These are phyloP conservation scores for Xerocomellus amylosporus DNA, from an alignment of 768 basidiomycete genomes.

Conservation along the genomic window DNA sequence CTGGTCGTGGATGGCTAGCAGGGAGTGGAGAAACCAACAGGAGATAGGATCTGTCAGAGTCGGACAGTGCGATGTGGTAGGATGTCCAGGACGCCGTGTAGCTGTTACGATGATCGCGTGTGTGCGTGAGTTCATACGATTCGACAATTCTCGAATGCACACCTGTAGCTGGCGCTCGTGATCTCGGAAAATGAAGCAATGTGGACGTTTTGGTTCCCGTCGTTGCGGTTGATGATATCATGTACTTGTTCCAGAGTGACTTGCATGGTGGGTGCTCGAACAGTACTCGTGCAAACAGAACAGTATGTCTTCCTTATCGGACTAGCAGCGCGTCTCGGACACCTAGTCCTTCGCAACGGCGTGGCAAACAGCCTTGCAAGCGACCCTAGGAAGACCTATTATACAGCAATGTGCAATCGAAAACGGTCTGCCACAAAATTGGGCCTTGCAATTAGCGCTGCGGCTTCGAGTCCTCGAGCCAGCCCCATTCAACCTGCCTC, in stretches of 20 bases:
- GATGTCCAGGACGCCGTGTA: slow-evolving; percentile 26
- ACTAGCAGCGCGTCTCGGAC: too few relatives aligned
- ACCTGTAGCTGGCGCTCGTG: slow-evolving; percentile 33
- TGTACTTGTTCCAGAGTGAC: slow-evolving; percentile 31
- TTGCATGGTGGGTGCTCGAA: slow-evolving; percentile 5
- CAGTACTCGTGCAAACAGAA: too few relatives aligned
- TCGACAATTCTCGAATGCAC: background rate
- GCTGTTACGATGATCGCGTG: slow-evolving; percentile 10
- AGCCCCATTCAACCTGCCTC: background rate
- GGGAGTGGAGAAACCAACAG: slow-evolving; percentile 21
- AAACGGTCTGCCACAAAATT: too few relatives aligned
- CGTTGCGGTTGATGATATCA: slow-evolving; percentile 29
- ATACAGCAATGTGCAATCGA: too few relatives aligned
- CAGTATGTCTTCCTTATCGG: too few relatives aligned
- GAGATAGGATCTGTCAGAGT: slow-evolving; percentile 27
- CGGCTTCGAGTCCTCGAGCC: too few relatives aligned
- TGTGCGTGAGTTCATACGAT: background rate
- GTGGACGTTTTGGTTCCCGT: slow-evolving; percentile 10
- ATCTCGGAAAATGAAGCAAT: slow-evolving; percentile 24
- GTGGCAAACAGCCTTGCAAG: too few relatives aligned
- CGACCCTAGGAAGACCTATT: too few relatives aligned
- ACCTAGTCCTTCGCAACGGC: too few relatives aligned
- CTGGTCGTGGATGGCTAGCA: slow-evolving; percentile 7
- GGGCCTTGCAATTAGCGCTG: too few relatives aligned
- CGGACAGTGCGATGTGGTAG: slow-evolving; percentile 28